These are phyloP conservation scores for Neurospora tetraspora DNA, from an alignment of 495 filamentous ascomycete genomes.

Conservation along the genomic window DNA sequence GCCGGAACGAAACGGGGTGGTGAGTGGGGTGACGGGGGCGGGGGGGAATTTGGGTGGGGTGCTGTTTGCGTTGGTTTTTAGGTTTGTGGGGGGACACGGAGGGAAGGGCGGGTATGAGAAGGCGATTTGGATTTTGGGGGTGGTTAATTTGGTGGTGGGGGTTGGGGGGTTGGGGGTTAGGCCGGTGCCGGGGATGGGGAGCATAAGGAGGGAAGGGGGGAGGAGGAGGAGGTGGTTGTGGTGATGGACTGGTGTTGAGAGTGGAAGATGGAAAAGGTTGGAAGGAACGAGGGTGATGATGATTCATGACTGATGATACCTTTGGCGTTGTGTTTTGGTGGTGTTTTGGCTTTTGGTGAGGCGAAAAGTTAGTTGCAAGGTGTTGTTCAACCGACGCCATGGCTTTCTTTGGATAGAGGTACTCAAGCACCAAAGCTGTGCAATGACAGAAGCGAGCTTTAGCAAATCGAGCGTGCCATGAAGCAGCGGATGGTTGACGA, in stretches of 20 bases:
- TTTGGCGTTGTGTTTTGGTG: too few species aligned
- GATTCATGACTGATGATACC: too few species aligned
- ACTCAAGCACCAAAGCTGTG: too few species aligned
- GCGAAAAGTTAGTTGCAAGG: too few species aligned
- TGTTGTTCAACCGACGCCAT: too few species aligned
- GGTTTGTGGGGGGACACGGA: conserved; percentile 45
- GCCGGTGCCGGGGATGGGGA: background rate
- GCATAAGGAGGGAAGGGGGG: background rate
- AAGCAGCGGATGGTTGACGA: too few species aligned
- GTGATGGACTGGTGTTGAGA: background rate
- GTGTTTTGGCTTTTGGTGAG: too few species aligned
- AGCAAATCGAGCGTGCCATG: too few species aligned
- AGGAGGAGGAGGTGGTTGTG: background rate
- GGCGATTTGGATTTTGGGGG: conserved; percentile 72
- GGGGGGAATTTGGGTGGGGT: conserved; percentile 79
- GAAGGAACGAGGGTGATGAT: too few species aligned
- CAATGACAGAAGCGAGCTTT: too few species aligned
- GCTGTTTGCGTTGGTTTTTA: conserved; percentile 76
- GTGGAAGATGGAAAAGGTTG: too few species aligned
- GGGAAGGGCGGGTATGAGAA: conserved; percentile 48
- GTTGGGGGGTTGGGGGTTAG: background rate
- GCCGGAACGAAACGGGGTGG: conserved; percentile 55
- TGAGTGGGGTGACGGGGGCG: conserved; percentile 69
- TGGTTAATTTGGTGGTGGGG: conserved; percentile 53
- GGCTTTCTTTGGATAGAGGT: too few species aligned